A percentile compares a stretch with the other conserved stretches of the same genome.
These are phyloP conservation scores for Colletotrichum agaves DNA, from an alignment of 2,329 filamentous ascomycete genomes.

Conservation along the genomic window DNA sequence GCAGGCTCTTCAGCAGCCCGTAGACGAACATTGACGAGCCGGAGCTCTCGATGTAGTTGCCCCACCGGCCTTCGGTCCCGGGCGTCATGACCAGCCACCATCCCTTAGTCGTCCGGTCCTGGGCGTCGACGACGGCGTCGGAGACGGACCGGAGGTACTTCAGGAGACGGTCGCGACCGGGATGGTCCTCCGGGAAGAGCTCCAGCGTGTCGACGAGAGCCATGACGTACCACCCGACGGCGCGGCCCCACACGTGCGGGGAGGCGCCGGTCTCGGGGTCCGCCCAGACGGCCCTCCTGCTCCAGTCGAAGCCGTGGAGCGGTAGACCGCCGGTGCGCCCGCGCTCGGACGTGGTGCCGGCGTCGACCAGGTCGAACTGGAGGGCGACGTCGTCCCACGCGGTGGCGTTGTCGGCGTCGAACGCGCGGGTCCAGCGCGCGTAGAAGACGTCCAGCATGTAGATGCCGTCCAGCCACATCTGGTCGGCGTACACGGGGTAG, in stretches of 20 bases:
- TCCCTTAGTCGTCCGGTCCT: conserved; percentile 50
- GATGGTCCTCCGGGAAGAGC: conserved; percentile 50
- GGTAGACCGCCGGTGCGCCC: conserved; percentile 53
- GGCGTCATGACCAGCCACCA: conserved; percentile 53
- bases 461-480: conserved; percentile 57
- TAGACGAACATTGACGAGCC: conserved; percentile 51
- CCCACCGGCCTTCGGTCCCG: conserved; percentile 46
- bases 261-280: conserved; percentile 57
- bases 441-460: conserved; percentile 52
- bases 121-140: conserved; percentile 52
- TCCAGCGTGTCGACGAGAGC: conserved; percentile 60
- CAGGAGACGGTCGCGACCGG: conserved; percentile 50
- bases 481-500: conserved; percentile 42
- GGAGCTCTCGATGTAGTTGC: conserved; percentile 52
- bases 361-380: conserved; percentile 54
- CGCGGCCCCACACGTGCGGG: conserved; percentile 62
- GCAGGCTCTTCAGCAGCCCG: conserved; percentile 48
- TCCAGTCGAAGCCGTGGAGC: conserved; percentile 63
- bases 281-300: conserved; percentile 59
- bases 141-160: conserved; percentile 54
- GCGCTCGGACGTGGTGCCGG: conserved; percentile 49
- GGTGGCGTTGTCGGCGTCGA: conserved; percentile 38
- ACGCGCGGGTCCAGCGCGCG: conserved; percentile 45
- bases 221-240: conserved; percentile 51
- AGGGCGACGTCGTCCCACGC: conserved; percentile 56